A percentile compares a stretch with the other conserved stretches of the same genome.
These are phyloP conservation scores for Cicer judaicum DNA, from an alignment of 306 rosid species.

Conservation along the genomic window DNA sequence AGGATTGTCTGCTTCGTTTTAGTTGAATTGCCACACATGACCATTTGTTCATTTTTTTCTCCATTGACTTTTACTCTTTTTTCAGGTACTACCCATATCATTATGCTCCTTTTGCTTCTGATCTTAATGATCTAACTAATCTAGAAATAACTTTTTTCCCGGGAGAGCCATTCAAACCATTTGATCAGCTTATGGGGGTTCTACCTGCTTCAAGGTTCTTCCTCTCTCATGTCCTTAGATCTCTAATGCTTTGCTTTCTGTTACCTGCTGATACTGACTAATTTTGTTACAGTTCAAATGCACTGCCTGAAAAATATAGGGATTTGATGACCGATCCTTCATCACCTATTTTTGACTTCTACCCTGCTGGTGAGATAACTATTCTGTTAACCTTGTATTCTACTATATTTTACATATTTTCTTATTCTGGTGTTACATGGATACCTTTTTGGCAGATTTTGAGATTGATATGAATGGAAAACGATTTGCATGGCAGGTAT, in stretches of 20 bases:
- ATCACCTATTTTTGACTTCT: constrained; percentile 77
- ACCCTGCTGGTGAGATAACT: constrained; percentile 75
- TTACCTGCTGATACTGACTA: constrained; percentile 35
- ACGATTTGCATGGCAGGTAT: constrained; percentile 97
- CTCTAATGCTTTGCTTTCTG: constrained; percentile 27
- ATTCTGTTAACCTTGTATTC: constrained; percentile 26
- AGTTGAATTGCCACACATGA: constrained; percentile 20
- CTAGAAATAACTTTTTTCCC: constrained; percentile 79
- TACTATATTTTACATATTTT: constrained; percentile 33
- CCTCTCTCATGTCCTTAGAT: constrained; percentile 36
- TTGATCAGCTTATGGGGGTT: constrained; percentile 99
- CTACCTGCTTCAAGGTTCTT: constrained; percentile 88
- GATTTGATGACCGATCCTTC: constrained; percentile 81
- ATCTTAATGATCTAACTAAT: constrained; percentile 75
- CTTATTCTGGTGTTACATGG: constrained; percentile 24
- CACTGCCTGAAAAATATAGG: constrained; percentile 86
- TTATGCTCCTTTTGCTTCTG: constrained; percentile 99
- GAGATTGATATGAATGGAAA: constrained; percentile 99
- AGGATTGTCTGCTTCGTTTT: constrained; percentile 3
- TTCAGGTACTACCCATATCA: constrained; percentile 97
- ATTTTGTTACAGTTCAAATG: constrained; percentile 76
- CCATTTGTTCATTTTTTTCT: constrained; percentile 30
- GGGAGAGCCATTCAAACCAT: constrained; percentile 93
- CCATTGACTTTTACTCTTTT: constrained; percentile 37
- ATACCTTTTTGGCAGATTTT: constrained; percentile 63